A percentile compares a stretch with the other conserved stretches of the same genome.
phyloP scores from a whole-genome alignment of 2,329 filamentous ascomycete genomes.

The Didymella exigua region DNA sequence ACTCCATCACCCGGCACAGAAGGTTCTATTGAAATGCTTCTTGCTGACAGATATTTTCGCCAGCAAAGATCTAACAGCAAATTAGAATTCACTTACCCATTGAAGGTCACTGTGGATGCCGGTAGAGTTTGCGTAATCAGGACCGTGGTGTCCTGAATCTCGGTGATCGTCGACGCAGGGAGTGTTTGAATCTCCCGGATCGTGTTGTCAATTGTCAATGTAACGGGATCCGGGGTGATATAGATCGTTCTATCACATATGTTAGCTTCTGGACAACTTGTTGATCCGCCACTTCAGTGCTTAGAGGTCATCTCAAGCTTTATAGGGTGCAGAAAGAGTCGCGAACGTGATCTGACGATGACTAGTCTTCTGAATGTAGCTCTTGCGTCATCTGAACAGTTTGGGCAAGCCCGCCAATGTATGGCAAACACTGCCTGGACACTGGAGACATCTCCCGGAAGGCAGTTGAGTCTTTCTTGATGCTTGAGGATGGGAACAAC shows the following conservation, averaged over 20 bases:
- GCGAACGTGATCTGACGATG: no score
- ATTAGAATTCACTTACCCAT: slow-evolving; percentile 6
- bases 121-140: background rate
- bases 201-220: background rate
- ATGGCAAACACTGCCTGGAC: no score
- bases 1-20: no score
- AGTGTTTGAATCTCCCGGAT: background rate
- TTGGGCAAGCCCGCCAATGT: background rate
- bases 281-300: no score
- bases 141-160: background rate
- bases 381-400: background rate
- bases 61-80: no score
- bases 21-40: no score
- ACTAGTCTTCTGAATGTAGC: background rate
- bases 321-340: no score
- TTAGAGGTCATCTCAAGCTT: no score
- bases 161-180: background rate
- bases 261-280: background rate
- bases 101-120: slow-evolving; percentile 1
- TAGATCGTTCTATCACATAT: background rate
- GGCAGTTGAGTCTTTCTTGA: no score
- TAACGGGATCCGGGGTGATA: background rate
- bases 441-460: no score
- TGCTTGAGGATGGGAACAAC: no score
- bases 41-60: no score